Conservation (phyloP, 2,329 filamentous ascomycete species). For the Coniochaeta ligniaria region DNA sequence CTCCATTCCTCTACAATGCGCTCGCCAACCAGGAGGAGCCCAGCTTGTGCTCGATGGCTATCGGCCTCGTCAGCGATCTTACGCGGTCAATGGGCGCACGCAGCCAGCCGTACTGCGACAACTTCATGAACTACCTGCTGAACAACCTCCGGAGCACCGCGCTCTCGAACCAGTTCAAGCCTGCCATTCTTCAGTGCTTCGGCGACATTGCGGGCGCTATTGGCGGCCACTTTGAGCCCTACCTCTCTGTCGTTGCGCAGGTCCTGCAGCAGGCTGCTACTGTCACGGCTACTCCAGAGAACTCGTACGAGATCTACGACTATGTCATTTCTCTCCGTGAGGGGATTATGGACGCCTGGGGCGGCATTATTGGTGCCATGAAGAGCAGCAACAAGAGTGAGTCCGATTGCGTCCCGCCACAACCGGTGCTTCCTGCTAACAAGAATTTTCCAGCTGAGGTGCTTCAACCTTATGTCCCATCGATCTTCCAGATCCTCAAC, state of each 20-base stretch:
- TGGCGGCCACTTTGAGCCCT: constrained; percentile 83
- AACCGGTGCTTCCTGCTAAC: constrained; percentile 15
- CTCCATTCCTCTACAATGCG: constrained; percentile 87
- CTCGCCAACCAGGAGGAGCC: constrained; percentile 94
- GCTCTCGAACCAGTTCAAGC: constrained; percentile 95
- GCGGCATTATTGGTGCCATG: constrained; percentile 92
- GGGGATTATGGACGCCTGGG: constrained; percentile 99
- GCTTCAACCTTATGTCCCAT: constrained; percentile 70
- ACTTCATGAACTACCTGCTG: constrained; percentile 96
- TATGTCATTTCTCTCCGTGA: constrained; percentile 93
- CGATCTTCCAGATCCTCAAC: constrained; percentile 82
- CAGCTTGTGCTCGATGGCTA: constrained; percentile 90
- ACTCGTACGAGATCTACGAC: constrained; percentile 91
- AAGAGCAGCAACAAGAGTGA: constrained; percentile 72
- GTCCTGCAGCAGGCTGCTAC: constrained; percentile 88
- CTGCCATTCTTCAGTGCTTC: constrained; percentile 94
- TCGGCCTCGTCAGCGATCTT: constrained; percentile 94
- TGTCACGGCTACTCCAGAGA: constrained; percentile 71
- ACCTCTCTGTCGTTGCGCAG: constrained; percentile 84
- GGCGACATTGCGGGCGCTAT: constrained; percentile 97
- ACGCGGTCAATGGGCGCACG: constrained; percentile 84
- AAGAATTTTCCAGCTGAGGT: constrained; percentile 46
- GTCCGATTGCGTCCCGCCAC: constrained; percentile 18
- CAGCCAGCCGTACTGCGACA: constrained; percentile 91
- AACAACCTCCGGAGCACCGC: constrained; percentile 84